Percentiles rank a stretch among this genome's conserved stretches.
phyloP scores from a whole-genome alignment of 805 yeast genomes.

The Saturnispora saitoi region DNA sequence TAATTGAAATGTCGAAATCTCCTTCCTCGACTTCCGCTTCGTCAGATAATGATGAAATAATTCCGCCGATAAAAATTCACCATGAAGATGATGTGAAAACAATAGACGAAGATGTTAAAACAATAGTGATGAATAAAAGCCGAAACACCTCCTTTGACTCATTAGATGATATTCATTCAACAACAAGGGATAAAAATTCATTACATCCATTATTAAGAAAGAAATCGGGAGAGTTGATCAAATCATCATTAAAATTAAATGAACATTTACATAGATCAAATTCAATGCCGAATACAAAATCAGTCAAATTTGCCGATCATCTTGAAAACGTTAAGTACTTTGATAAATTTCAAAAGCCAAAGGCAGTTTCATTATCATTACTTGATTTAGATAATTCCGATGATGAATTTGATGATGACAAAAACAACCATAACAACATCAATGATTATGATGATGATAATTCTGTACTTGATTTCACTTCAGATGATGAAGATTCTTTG shows the following conservation, averaged over 20 bases:
- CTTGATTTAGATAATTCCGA: slow-evolving; percentile 4
- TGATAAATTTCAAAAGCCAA: slow-evolving; percentile 52
- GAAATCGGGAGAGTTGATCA: slow-evolving; percentile 44
- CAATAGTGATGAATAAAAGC: background rate
- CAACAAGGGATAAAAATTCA: background rate
- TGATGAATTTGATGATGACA: slow-evolving; percentile 5
- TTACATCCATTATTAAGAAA: slow-evolving; percentile 33
- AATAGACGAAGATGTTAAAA: background rate
- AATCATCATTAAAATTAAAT: slow-evolving; percentile 41
- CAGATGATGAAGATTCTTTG: slow-evolving; percentile 12
- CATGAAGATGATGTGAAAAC: background rate
- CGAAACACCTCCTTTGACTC: background rate
- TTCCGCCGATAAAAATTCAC: slow-evolving; percentile 1
- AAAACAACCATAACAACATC: slow-evolving; percentile 13
- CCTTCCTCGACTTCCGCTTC: slow-evolving; percentile 21
- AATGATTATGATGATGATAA: slow-evolving; percentile 13
- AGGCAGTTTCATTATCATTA: slow-evolving; percentile 42
- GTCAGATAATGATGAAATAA: slow-evolving; percentile 14
- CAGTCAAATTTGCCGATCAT: slow-evolving; percentile 56
- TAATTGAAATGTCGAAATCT: slow-evolving; percentile 17
- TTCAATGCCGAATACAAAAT: slow-evolving; percentile 47
- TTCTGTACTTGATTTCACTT: background rate
- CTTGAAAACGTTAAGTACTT: slow-evolving; percentile 58
- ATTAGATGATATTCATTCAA: background rate
- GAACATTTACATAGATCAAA: slow-evolving; percentile 28